Base-by-base conservation (phyloP, 192 early-diverging fungal genomes). In the Backusella tuberculispora region DNA sequence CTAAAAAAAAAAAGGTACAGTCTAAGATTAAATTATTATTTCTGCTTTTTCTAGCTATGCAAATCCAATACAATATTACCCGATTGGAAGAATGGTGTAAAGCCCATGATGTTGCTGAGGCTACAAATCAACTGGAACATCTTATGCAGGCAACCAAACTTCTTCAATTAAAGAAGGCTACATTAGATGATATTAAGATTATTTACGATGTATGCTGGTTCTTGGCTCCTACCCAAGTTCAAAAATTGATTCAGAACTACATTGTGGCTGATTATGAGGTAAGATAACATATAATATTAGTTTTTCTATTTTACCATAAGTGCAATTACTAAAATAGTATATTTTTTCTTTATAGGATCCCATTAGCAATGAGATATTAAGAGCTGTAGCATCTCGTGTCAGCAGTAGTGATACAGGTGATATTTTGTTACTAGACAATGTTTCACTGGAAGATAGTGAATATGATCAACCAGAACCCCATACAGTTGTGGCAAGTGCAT, bases 11-110 rank as follows among this genome's bases (percentile, higher is more conserved):
- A 29, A 12, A n/a, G 40, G 40, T 43, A 43, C 4, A 17, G n/a
- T 15, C 4, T 17, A 1, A 14, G 6, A 0, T 34, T 21, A 17
- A 53, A 21, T 12, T n/a, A 6, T 42, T 41, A 45, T 13, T 48
- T 48, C 13, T 17, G 4, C 73, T 47, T 46, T 24, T 17, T 53
- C 21, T 71, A 89, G 90, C 90, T 45, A 96, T 97, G 89, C 98
- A 99, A 88, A 97, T 99, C 76, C 97, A 99, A 85, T 99, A 98
- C 86, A 99, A 99, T 73, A 92, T 98, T 64, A 94, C 95, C 7
- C 88, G 96, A 19, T 89, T 99, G 72, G 95, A 98, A 81, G 98
- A 99, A 80, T 99, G 98, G 98, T 99, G 97, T 89, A 97, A 96
- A 80, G 89, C 92, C 19, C 96, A 99, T 80, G 92, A 91, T 53